Evolutionary conservation across 179 eudicot species (phyloP).

Genomic region (Beta lomatogona): DNA sequence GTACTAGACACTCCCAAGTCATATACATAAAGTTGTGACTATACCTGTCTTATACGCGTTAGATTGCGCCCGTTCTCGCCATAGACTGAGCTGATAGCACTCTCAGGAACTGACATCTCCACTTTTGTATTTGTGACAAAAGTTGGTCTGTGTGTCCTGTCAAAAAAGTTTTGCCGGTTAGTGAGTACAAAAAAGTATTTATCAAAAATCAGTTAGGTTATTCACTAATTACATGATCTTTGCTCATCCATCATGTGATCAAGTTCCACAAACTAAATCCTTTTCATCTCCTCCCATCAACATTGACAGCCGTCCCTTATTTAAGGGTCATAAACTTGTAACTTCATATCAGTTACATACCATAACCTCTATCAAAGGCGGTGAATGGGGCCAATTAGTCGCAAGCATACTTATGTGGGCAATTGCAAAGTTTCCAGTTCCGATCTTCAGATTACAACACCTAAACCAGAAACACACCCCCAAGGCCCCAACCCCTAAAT

Average conservation of each 20-base stretch:
- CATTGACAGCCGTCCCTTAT: background rate
- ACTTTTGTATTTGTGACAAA: conserved; percentile 70
- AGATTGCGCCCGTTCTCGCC: conserved; percentile 80
- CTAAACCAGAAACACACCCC: no score
- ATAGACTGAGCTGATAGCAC: conserved; percentile 53
- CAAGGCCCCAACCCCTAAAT: no score
- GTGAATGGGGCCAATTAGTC: no score
- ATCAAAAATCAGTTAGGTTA: background rate
- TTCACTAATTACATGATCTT: background rate
- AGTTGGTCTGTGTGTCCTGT: conserved; percentile 62
- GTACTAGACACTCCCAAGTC: no score
- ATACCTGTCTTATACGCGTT: conserved; percentile 76
- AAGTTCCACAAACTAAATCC: background rate
- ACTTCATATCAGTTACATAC: background rate
- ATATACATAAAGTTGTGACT: background rate
- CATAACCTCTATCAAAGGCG: background rate
- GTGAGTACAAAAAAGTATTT: conserved; percentile 6
- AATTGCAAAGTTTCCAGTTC: background rate
- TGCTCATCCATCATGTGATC: background rate
- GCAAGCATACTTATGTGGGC: no score
- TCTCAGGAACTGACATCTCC: conserved; percentile 71
- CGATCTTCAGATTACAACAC: no score
- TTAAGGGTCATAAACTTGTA: background rate
- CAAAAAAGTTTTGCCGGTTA: background rate
- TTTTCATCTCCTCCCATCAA: background rate